Conservation (phyloP, 345 rosid genomes). For the Hevea brasiliensis region DNA sequence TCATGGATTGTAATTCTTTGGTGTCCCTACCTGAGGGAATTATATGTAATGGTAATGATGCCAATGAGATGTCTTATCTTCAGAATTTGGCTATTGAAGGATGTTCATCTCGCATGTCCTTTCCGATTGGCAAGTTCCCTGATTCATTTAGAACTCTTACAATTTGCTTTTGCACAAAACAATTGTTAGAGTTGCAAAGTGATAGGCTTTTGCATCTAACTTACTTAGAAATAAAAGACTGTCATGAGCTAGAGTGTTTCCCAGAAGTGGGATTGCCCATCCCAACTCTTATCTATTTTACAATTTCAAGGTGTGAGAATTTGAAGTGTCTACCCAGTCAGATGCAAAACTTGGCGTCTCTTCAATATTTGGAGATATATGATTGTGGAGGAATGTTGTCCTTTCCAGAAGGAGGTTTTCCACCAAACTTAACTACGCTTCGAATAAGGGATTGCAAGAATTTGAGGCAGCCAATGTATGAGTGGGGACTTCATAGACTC, state of each 20-base stretch:
- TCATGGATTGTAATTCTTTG: conserved; percentile 16
- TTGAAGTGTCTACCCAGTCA: conserved; percentile 23
- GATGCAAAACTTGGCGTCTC: conserved; percentile 17
- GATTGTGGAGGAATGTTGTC: conserved; percentile 13
- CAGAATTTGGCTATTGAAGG: conserved; percentile 2
- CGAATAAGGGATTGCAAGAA: conserved; percentile 18
- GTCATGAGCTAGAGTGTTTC: conserved; percentile 22
- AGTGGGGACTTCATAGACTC: conserved; percentile 28
- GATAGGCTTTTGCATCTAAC: conserved; percentile 15
- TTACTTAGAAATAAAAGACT: conserved; percentile 11
- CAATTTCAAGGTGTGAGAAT: conserved; percentile 15
- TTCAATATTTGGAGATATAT: background rate
- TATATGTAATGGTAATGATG: background rate
- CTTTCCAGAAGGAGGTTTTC: conserved; percentile 32
- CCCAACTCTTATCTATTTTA: conserved; percentile 4
- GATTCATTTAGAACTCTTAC: conserved; percentile 4
- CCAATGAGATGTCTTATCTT: background rate
- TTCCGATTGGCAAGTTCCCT: conserved; percentile 2
- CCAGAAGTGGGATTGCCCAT: conserved; percentile 20
- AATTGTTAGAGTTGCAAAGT: background rate
- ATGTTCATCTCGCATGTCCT: background rate
- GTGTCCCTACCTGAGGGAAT: conserved; percentile 1
- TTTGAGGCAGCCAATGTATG: conserved; percentile 14
- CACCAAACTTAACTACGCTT: conserved; percentile 24
- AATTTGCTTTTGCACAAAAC: background rate